Conservation (phyloP, 768 basidiomycete species). For the Tricholoma saponaceum region DNA sequence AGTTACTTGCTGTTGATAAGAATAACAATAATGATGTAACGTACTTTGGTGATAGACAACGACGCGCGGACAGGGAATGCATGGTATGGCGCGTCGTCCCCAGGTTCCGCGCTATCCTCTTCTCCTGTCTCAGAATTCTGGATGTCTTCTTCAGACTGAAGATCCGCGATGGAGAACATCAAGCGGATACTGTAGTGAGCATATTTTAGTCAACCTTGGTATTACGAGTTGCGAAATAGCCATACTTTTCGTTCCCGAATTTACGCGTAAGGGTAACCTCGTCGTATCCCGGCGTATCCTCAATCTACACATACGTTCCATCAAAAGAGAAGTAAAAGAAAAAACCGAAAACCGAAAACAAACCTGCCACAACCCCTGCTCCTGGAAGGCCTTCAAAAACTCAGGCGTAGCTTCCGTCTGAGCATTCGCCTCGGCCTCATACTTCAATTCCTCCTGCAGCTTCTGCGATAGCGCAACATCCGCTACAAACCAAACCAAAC, state of each 20-base stretch:
- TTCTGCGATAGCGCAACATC: constrained; percentile 74
- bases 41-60: constrained; percentile 81
- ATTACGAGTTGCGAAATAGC: background rate
- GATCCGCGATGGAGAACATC: constrained; percentile 91
- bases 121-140: constrained; percentile 23
- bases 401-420: constrained; percentile 46
- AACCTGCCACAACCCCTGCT: constrained; percentile 77
- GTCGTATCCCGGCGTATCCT: constrained; percentile 68
- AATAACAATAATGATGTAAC: constrained; percentile 1
- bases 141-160: constrained; percentile 46
- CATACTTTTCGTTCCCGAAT: constrained; percentile 89
- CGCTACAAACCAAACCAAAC: constrained; percentile 33
- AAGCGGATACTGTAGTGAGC: constrained; percentile 63
- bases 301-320: constrained; percentile 42
- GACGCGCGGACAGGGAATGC: constrained; percentile 75
- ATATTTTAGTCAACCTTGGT: background rate
- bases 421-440: constrained; percentile 64
- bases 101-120: constrained; percentile 21
- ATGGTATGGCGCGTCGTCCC: constrained; percentile 24
- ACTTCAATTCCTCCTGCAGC: constrained; percentile 78
- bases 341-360: constrained; percentile 17
- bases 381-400: constrained; percentile 73
- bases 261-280: constrained; percentile 79
- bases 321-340: background rate
- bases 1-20: background rate